These are phyloP conservation scores for Cyclotella choctawhatcheeana DNA, from an alignment of 108 stramenopile species.

Conservation along the genomic window DNA sequence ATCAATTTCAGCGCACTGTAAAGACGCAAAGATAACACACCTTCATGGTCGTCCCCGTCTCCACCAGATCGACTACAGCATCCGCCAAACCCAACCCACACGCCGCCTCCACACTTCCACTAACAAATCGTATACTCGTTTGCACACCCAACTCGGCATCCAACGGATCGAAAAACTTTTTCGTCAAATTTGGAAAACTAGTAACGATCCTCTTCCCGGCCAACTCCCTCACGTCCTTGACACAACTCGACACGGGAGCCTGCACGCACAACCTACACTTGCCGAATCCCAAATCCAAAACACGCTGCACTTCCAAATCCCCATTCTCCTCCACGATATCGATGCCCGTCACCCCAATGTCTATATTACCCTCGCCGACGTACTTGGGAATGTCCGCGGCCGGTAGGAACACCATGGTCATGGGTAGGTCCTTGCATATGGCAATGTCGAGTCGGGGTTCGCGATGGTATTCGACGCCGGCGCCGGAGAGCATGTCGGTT, in stretches of 20 bases:
- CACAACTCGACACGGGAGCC: slow-evolving; percentile 80
- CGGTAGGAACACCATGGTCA: slow-evolving; percentile 95
- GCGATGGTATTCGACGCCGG: slow-evolving; percentile 93
- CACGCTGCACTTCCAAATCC: slow-evolving; percentile 74
- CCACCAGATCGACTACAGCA: slow-evolving; percentile 97
- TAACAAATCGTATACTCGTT: slow-evolving; percentile 90
- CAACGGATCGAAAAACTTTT: slow-evolving; percentile 82
- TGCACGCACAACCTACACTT: slow-evolving; percentile 95
- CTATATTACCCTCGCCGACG: slow-evolving; percentile 96
- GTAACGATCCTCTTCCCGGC: slow-evolving; percentile 96
- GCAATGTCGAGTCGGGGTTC: slow-evolving; percentile 89
- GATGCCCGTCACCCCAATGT: slow-evolving; percentile 94
- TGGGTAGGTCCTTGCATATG: slow-evolving; percentile 81
- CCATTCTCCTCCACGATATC: slow-evolving; percentile 86
- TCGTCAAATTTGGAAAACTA: slow-evolving; percentile 89
- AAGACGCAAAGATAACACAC: slow-evolving; percentile 44
- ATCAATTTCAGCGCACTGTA: not conserved
- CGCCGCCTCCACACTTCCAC: slow-evolving; percentile 96
- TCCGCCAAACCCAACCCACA: slow-evolving; percentile 97
- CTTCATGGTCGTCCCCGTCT: slow-evolving; percentile 98
- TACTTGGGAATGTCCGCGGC: slow-evolving; percentile 96
- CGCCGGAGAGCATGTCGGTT: slow-evolving; percentile 89
- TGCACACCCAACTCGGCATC: slow-evolving; percentile 76
- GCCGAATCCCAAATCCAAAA: slow-evolving; percentile 95
- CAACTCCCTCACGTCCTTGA: slow-evolving; percentile 72